phyloP scores from a whole-genome alignment of 805 yeast genomes.

The Saccharomycopsis sp. region DNA sequence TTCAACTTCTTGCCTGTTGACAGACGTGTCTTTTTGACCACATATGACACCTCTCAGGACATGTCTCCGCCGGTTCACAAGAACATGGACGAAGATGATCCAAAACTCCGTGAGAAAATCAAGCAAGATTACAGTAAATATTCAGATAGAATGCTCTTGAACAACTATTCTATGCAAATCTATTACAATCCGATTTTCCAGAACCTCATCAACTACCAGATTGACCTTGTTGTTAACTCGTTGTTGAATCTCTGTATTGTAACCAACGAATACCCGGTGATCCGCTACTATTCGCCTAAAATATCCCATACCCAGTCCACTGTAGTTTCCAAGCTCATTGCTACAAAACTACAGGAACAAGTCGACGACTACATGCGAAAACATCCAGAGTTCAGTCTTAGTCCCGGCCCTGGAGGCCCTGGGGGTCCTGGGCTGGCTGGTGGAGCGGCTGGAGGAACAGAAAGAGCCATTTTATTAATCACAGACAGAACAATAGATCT shows the following conservation, averaged over 20 bases:
- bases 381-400: slow-evolving; percentile 59
- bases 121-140: slow-evolving; percentile 3
- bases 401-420: slow-evolving; percentile 50
- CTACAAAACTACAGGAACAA: slow-evolving; percentile 60
- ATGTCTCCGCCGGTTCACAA: slow-evolving; percentile 13
- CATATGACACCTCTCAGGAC: slow-evolving; percentile 31
- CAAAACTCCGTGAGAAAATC: slow-evolving; percentile 11
- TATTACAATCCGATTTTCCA: slow-evolving; percentile 62
- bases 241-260: slow-evolving; percentile 67
- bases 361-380: slow-evolving; percentile 71
- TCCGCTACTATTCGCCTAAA: slow-evolving; percentile 63
- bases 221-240: slow-evolving; percentile 53
- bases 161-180: slow-evolving; percentile 53
- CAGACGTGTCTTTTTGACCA: slow-evolving; percentile 63
- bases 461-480: slow-evolving; percentile 67
- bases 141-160: slow-evolving; percentile 19
- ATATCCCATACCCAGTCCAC: slow-evolving; percentile 48
- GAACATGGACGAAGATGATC: slow-evolving; percentile 12
- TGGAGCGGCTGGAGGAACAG: slow-evolving; percentile 62
- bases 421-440: slow-evolving; percentile 58
- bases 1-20: slow-evolving; percentile 62
- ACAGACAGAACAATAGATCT: slow-evolving; percentile 81
- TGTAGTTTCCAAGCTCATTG: slow-evolving; percentile 60
- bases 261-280: slow-evolving; percentile 83
- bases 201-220: slow-evolving; percentile 53